Evolutionary conservation across 2,329 filamentous ascomycete species (phyloP), one percentile per base, ranked within the genome.

Genomic region (Thermothelomyces thermophilus): DNA sequence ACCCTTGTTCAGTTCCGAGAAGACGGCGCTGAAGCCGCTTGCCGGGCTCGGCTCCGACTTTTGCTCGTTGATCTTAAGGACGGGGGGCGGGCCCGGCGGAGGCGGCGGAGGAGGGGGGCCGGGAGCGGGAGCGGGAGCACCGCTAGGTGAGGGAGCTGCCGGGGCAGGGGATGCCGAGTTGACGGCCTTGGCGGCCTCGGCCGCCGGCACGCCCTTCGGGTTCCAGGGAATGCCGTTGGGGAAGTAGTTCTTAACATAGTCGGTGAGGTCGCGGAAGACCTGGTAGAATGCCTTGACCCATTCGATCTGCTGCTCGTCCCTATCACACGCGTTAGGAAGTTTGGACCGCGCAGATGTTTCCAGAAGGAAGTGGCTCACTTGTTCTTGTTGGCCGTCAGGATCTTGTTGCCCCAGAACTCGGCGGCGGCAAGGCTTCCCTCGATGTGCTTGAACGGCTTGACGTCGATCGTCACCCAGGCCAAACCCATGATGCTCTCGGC

Each of bases 271-370:
- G 61, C 85, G 87, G 73, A 95, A 94, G 52, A 96, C 79, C 62
- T 84, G 83, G 69, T 95, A 95, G 72, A 94, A 96, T n/a, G 89
- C 76, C 62, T 91, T 87, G 30, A 96, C 82, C 82, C 90, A 98
- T 63, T 93, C 84, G 48, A 90, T 78, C 61, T 96, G 87, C 61
- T 82, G 77, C 62, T 91, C 87, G 71, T 51, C 56, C 37, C 57
- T 14, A 20, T 16, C 33, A 36, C 46, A 34, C 1, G 7, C 31
- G 41, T 58, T 17, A 55, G 46, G 19, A n/a, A n/a, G 31, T 16
- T 13, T 24, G 22, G 20, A n/a, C 16, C 3, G 11, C 10, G n/a
- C 14, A n/a, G 13, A 5, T 14, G 0, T 1, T 7, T 16, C 16
- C 26, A 14, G 7, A 22, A 24, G 8, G 4, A n/a, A 26, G 13